Evolutionary conservation across 164 flowering plant genomes (phyloP), one percentile per base, ranked within the genome.

Genomic region (Annona cherimola): DNA sequence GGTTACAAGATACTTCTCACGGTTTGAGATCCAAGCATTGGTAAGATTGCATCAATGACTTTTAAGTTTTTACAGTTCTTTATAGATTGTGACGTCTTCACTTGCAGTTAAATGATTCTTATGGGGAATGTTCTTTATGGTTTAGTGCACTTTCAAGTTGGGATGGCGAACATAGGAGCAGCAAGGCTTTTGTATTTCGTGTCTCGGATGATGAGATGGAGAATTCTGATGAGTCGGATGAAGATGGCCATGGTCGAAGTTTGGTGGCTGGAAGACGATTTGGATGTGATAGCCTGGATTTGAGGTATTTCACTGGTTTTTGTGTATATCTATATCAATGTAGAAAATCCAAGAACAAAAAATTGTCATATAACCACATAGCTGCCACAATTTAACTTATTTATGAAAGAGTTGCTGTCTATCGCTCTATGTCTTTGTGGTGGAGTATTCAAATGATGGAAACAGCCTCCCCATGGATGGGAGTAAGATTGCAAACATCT

Each of bases 211-310:
- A 74, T 55, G 80, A 74, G 54, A 45, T 68, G 39, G 69, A 63
- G n/a, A 72, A 71, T 54, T 16, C 9, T 9, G 75, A 63, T 2
- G 63, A 70, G 45, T 69, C 70, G 3, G 66, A 16, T 55, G 75
- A 67, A 44, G 69, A 77, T 42, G 44, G 1, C 14, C 63, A 2
- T 26, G 61, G 16, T 41, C 45, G 14, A 3, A 71, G 59, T 20
- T 43, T 46, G 35, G 63, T 78, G 14, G 62, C 62, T 0, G 81
- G 78, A 19, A 81, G 61, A 9, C 79, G 87, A 42, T 89, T 91
- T 62, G n/a, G 75, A 66, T 89, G 83, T 68, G n/a, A 35, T 71
- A 73, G 71, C 39, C 70, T 69, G 20, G 71, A 73, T 64, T n/a
- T 20, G 42, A 78, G 80, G 80, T 89, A 74, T 18, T 26, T 26